phyloP scores from a whole-genome alignment of 495 filamentous ascomycete species.

The Neurospora sp. region DNA sequence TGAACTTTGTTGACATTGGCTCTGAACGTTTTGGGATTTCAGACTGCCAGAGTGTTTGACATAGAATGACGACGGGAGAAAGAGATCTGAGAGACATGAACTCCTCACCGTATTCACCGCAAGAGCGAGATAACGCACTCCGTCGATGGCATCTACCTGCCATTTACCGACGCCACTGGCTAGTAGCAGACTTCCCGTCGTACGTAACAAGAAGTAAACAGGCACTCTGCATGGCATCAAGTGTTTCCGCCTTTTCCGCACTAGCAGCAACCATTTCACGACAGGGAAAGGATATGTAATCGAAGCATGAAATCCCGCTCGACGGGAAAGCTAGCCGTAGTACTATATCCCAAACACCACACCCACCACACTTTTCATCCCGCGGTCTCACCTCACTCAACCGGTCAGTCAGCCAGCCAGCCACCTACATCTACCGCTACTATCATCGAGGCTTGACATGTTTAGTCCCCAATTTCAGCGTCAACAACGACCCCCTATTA shows the following conservation, averaged over 20 bases:
- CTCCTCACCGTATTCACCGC: neutral
- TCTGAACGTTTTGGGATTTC: neutral
- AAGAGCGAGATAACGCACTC: neutral
- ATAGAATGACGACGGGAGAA: neutral
- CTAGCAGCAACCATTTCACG: neutral
- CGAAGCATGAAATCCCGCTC: neutral
- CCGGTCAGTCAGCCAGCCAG: neutral
- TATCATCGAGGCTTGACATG: constrained; percentile 12
- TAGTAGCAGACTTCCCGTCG: neutral
- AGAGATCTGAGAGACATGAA: neutral
- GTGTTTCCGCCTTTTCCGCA: neutral
- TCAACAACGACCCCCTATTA: constrained; percentile 76
- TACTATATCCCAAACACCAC: neutral
- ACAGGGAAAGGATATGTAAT: neutral
- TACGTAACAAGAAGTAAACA: neutral
- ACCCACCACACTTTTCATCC: neutral
- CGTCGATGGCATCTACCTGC: neutral
- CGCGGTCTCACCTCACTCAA: neutral
- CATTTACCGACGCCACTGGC: neutral
- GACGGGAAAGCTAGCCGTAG: neutral
- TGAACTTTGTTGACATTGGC: neutral
- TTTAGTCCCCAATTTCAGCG: constrained; percentile 63
- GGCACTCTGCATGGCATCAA: neutral
- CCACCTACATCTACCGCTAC: neutral
- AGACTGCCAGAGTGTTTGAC: neutral